Percentiles rank a stretch among this genome's conserved stretches.
These are phyloP conservation scores for Pseudevernia furfuracea DNA, from an alignment of 495 filamentous ascomycete genomes.

Conservation along the genomic window DNA sequence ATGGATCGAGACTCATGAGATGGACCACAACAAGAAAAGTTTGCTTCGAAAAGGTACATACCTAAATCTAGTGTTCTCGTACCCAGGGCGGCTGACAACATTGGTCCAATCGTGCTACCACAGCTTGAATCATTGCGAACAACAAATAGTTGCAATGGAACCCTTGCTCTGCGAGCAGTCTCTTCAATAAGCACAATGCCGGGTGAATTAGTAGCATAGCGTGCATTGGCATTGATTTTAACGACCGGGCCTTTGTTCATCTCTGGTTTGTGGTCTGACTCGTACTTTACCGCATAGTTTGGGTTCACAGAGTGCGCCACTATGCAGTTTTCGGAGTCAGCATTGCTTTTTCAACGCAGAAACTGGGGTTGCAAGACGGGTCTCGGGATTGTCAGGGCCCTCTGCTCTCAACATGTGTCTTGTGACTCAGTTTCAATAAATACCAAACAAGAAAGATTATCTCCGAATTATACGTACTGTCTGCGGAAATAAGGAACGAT, in stretches of 20 bases:
- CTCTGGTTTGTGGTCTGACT: constrained; percentile 78
- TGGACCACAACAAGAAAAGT: too few relatives aligned
- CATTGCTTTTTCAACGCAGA: too few relatives aligned
- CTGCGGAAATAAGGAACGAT: constrained; percentile 92
- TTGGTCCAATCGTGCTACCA: constrained; percentile 93
- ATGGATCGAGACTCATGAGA: too few relatives aligned
- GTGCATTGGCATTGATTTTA: constrained; percentile 95
- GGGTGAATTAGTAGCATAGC: constrained; percentile 92
- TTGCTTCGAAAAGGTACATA: too few relatives aligned
- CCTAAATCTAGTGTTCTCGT: constrained; percentile 81
- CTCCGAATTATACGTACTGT: too few relatives aligned
- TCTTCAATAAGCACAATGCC: constrained; percentile 91
- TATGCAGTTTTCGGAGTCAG: too few relatives aligned
- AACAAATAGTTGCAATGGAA: constrained; percentile 91
- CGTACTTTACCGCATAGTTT: constrained; percentile 89
- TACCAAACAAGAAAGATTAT: too few relatives aligned
- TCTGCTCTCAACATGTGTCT: too few relatives aligned
- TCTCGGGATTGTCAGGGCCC: too few relatives aligned
- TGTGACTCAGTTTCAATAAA: too few relatives aligned
- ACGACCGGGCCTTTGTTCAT: constrained; percentile 96
- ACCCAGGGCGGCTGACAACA: constrained; percentile 79
- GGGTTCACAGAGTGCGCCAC: constrained; percentile 94
- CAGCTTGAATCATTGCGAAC: constrained; percentile 92
- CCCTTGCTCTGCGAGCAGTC: constrained; percentile 56
- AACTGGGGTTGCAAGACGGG: too few relatives aligned